These are phyloP conservation scores for Gossypium mustelinum DNA, from an alignment of 345 rosid genomes.

Conservation along the genomic window DNA sequence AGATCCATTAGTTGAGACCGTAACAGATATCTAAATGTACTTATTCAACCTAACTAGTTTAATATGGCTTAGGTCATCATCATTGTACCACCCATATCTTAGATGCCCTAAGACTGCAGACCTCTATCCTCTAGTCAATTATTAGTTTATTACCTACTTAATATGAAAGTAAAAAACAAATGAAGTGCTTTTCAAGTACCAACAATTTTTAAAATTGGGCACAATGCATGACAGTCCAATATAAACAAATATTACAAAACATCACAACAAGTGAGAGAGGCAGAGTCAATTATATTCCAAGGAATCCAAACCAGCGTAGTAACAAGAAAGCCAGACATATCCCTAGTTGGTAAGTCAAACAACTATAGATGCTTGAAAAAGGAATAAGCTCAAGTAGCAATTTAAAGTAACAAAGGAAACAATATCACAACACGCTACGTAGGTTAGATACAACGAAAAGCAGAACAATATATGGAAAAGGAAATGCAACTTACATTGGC, in stretches of 20 bases:
- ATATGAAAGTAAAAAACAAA: not conserved
- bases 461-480: not conserved
- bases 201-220: not conserved
- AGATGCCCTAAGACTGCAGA: not conserved
- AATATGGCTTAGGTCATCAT: not conserved
- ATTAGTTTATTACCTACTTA: not conserved
- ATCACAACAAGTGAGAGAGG: not conserved
- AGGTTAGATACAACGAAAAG: not conserved
- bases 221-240: not conserved
- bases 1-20: no score
- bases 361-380: not conserved
- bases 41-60: not conserved
- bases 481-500: conserved; percentile 71
- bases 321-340: conserved; percentile 2
- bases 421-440: not conserved
- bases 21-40: not conserved
- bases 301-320: not conserved
- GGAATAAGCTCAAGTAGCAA: not conserved
- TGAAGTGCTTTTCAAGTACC: not conserved
- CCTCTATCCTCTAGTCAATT: not conserved
- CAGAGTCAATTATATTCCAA: not conserved
- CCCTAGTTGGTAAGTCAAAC: not conserved
- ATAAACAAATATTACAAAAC: not conserved
- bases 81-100: not conserved
- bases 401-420: not conserved